Percentiles rank a stretch among this genome's conserved stretches.
These are phyloP conservation scores for Nepenthes mirabilis DNA, from an alignment of 148 eudicot species.

Conservation along the genomic window DNA sequence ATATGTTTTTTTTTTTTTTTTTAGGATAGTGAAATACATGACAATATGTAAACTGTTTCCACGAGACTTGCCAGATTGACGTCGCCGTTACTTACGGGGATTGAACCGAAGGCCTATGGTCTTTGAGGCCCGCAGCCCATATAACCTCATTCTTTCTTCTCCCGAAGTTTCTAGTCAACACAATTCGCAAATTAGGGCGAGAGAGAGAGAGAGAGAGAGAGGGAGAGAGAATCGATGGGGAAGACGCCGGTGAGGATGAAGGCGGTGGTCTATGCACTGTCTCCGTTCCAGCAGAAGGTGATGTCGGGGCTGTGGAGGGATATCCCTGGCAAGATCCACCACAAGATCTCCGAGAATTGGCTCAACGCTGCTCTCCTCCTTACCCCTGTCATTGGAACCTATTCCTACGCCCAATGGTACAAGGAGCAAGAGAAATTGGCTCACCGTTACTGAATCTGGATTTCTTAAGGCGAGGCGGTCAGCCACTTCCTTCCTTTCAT, in stretches of 20 bases:
- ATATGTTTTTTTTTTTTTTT: too few species aligned
- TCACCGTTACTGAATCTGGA: slow-evolving; percentile 43
- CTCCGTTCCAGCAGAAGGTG: slow-evolving; percentile 91
- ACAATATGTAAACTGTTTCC: too few species aligned
- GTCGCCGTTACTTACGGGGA: too few species aligned
- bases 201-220: slow-evolving; percentile 23
- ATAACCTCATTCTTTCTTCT: too few species aligned
- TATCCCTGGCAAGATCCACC: slow-evolving; percentile 48
- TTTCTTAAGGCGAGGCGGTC: too few species aligned
- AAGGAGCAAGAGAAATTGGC: slow-evolving; percentile 58
- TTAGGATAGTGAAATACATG: too few species aligned
- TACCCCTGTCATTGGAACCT: slow-evolving; percentile 57
- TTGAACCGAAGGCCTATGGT: too few species aligned
- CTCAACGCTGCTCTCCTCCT: slow-evolving; percentile 56
- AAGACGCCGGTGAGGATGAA: slow-evolving; percentile 69
- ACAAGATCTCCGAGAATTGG: slow-evolving; percentile 83
- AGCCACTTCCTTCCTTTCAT: too few species aligned
- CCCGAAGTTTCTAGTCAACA: too few species aligned
- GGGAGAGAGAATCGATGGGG: slow-evolving; percentile 50
- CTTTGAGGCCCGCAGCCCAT: too few species aligned
- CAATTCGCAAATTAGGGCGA: too few species aligned
- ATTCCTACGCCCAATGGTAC: slow-evolving; percentile 49
- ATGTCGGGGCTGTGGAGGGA: slow-evolving; percentile 94
- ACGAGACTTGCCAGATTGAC: too few species aligned
- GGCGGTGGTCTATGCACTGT: slow-evolving; percentile 74